Conservation (phyloP, 2,329 filamentous ascomycete species). For the Ophiostoma perfectum region DNA sequence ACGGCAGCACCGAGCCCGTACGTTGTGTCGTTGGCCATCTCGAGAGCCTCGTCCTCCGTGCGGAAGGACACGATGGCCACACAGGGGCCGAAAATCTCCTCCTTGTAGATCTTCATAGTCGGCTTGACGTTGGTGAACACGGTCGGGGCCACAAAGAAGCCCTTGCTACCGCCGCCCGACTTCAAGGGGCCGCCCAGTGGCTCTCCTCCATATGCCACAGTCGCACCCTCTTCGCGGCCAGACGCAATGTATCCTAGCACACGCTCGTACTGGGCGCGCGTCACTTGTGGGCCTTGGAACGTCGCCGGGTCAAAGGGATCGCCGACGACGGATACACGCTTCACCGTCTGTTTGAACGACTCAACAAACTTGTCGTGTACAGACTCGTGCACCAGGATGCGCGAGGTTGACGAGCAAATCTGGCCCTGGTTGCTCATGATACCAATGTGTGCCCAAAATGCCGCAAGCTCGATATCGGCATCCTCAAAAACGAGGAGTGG, state of each 20-base stretch:
- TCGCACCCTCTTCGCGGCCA: conserved; percentile 63
- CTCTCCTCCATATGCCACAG: conserved; percentile 56
- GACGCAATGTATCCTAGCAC: conserved; percentile 62
- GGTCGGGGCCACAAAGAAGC: conserved; percentile 27
- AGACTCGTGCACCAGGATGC: conserved; percentile 54
- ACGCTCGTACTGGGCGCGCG: conserved; percentile 60
- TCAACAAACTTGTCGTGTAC: conserved; percentile 57
- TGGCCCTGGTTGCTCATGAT: conserved; percentile 57
- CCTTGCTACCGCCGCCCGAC: conserved; percentile 38
- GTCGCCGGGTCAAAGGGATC: conserved; percentile 62
- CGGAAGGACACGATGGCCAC: conserved; percentile 49
- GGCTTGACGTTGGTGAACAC: conserved; percentile 25
- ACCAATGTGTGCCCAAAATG: conserved; percentile 45
- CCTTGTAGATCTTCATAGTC: conserved; percentile 35
- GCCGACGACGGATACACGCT: conserved; percentile 55
- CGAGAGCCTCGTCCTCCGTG: conserved; percentile 46
- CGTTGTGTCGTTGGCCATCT: conserved; percentile 47
- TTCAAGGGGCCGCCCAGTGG: conserved; percentile 24
- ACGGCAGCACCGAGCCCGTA: conserved; percentile 53
- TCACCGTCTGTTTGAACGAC: conserved; percentile 55
- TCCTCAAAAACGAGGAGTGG: conserved; percentile 56
- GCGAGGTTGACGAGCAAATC: conserved; percentile 56
- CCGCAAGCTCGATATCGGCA: conserved; percentile 56
- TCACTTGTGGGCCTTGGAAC: conserved; percentile 66
- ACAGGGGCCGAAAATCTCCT: conserved; percentile 58